Evolutionary conservation across 768 basidiomycete species (phyloP), one percentile per base, ranked within the genome.

Genomic region (Pleurotus tuoliensis): DNA sequence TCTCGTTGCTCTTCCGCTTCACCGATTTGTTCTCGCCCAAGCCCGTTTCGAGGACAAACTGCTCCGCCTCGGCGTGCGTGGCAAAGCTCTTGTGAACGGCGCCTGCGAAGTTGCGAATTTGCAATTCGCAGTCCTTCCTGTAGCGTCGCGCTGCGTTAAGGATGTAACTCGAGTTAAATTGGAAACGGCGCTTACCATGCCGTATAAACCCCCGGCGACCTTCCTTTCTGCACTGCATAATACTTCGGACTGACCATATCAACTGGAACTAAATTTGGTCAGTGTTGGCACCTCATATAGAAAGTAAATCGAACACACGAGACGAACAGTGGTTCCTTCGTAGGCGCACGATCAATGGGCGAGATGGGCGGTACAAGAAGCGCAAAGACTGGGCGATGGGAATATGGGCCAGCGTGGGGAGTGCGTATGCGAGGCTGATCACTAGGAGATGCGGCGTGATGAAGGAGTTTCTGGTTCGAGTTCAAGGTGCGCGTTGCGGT

Each of bases 201-300:
- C 2, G 59, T 57, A 66, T 86, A 94, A 3, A 94, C 73, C 0
- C 93, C 93, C 0, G 84, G 77, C 9, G 63, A 59, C 37, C 74
- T 71, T 8, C 93, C 93, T n/a, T 68, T 73, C 37, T 73, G 76
- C 6, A 96, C 92, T 22, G 90, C 88, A 66, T 92, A 94, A 67
- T 79, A 92, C 3, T 53, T 53, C n/a, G 24, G 15, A 13, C 20
- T 50, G 16, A 37, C 27, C 48, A 50, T 50, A 34, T 34, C 30
- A 34, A 9, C 30, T 9, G 30, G 30, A 9, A 3, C 30, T 34
- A 9, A 11, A 3, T 3, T 2, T 11, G 30, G 8, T 34, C 30
- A 34, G 30, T 11, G 30, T 34, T 34, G 30, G 30, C 9, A 34
- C 30, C 30, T 34, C 30, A 34, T 34, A 34, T 34, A 9, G 30